Evolutionary conservation across 768 basidiomycete genomes (phyloP).

Genomic region (Kwoniella heveanensis): DNA sequence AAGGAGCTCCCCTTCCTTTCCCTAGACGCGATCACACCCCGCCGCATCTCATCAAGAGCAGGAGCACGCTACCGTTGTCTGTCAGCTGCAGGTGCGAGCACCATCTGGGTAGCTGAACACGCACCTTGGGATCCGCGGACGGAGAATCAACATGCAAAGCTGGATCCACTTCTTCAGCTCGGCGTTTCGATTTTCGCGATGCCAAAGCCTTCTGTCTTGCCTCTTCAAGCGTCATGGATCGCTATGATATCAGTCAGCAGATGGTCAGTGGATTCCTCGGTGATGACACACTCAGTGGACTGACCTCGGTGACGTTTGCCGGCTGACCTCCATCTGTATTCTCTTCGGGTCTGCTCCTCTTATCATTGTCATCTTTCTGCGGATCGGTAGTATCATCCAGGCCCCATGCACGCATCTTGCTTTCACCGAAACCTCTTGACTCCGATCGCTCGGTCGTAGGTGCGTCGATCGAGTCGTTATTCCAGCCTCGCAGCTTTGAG

Average conservation of each 20-base stretch:
- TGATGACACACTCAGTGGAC: no score
- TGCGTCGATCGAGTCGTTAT: no score
- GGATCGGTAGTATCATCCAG: no score
- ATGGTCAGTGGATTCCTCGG: no score
- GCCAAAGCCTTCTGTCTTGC: constrained; percentile 1
- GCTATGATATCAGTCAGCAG: background rate
- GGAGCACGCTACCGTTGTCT: background rate
- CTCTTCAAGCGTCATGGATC: background rate
- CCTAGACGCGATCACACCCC: background rate
- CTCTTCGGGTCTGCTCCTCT: no score
- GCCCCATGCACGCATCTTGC: no score
- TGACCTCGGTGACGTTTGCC: no score
- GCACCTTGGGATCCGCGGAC: background rate
- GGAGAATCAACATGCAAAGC: background rate
- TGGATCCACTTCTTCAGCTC: background rate
- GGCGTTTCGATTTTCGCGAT: background rate
- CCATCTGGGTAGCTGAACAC: background rate
- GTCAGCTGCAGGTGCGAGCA: background rate
- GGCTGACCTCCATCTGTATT: no score
- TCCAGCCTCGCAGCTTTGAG: no score
- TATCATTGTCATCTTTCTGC: no score
- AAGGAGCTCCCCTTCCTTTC: background rate
- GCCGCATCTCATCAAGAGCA: background rate
- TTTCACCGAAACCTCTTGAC: no score
- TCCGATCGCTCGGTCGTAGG: no score